Evolutionary conservation across 495 filamentous ascomycete genomes (phyloP).

Genomic region (Glarea lozoyensis): DNA sequence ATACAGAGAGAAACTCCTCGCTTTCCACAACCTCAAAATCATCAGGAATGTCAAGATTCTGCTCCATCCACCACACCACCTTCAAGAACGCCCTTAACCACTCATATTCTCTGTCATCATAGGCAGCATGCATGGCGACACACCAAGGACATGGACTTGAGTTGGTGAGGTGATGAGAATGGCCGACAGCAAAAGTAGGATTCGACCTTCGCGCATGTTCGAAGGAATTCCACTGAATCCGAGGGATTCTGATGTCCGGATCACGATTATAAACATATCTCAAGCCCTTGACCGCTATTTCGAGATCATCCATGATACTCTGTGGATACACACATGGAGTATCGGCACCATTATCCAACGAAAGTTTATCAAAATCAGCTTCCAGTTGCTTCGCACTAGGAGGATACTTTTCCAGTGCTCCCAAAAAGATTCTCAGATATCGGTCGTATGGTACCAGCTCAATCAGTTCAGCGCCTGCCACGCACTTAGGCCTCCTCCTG

Average conservation of each 20-base stretch:
- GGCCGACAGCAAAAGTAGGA: neutral
- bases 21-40: too few species aligned
- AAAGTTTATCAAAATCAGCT: neutral
- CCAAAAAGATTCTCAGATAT: constrained; percentile 10
- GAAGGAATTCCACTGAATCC: constrained; percentile 1
- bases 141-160: too few species aligned
- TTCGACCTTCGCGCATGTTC: neutral
- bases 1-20: too few species aligned
- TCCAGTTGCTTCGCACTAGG: neutral
- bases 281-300: constrained; percentile 5
- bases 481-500: neutral
- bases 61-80: constrained; percentile 13
- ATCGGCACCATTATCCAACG: neutral
- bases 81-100: constrained; percentile 13
- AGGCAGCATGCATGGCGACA: constrained; percentile 2
- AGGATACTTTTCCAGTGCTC: constrained; percentile 1
- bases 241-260: constrained; percentile 4
- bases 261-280: constrained; percentile 9
- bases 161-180: neutral
- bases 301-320: neutral
- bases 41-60: constrained; percentile 1
- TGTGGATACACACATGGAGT: constrained; percentile 2
- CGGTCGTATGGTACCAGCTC: constrained; percentile 11
- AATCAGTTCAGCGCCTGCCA: neutral
- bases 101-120: constrained; percentile 10